These are phyloP conservation scores for Omphalotus guepiniiformis DNA, from an alignment of 768 basidiomycete genomes.

Conservation along the genomic window DNA sequence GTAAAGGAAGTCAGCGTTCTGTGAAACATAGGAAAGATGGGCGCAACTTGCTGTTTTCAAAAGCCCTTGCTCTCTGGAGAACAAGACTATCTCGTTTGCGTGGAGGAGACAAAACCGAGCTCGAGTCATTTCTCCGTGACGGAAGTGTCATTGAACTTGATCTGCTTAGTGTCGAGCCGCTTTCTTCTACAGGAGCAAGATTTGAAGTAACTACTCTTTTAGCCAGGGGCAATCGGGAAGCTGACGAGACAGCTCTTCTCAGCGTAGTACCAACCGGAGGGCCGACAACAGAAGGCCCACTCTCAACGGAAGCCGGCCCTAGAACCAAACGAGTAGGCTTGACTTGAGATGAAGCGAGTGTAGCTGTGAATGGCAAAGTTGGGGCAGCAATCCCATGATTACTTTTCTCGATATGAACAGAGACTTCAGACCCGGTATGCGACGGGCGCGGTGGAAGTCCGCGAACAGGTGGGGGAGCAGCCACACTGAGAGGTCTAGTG, in stretches of 20 bases:
- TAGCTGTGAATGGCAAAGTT: no score
- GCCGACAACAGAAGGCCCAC: no score
- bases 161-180: conserved; percentile 1
- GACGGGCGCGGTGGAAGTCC: conserved; percentile 9
- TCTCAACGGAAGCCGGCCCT: no score
- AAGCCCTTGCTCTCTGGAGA: conserved; percentile 29
- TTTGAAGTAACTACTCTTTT: not conserved
- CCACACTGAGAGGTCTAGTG: conserved; percentile 1
- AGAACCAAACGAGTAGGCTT: no score
- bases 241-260: not conserved
- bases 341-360: no score
- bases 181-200: conserved; percentile 2
- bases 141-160: conserved; percentile 8
- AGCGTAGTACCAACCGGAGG: no score
- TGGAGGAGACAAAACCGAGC: conserved; percentile 12
- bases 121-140: not conserved
- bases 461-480: not conserved
- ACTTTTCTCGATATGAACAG: no score
- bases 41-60: conserved; percentile 20
- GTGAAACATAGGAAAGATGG: no score
- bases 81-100: conserved; percentile 33
- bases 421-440: no score
- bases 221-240: not conserved
- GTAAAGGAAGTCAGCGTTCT: no score
- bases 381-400: no score